Percentiles rank a stretch among this genome's conserved stretches.
Conservation (phyloP, 768 basidiomycete genomes). For the Mycena galopus region DNA sequence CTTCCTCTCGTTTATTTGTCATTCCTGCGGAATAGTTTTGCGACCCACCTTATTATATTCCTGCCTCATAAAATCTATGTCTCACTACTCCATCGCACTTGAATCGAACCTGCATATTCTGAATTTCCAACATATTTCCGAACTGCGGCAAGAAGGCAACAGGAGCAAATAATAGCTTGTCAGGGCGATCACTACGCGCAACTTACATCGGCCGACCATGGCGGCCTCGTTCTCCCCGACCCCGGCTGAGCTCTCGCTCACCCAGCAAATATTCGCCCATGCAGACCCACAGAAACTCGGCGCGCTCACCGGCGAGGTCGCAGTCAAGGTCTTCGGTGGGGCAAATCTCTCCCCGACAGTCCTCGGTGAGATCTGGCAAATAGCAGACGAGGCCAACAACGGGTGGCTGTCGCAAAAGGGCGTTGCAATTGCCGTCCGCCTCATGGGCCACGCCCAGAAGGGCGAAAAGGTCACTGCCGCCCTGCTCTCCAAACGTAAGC, state of each 20-base stretch:
- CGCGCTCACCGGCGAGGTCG: conserved; percentile 90
- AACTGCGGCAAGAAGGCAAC: not conserved
- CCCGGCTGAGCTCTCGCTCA: conserved; percentile 68
- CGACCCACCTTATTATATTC: conserved; percentile 34
- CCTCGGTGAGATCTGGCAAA: conserved; percentile 93
- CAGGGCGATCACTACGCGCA: not conserved
- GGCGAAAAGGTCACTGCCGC: conserved; percentile 77
- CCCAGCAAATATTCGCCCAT: conserved; percentile 78
- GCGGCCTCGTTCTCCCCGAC: conserved; percentile 55
- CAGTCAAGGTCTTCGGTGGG: conserved; percentile 87
- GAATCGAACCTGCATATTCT: not conserved
- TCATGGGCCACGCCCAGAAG: conserved; percentile 94
- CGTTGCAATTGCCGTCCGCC: conserved; percentile 87
- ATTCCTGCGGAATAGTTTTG: conserved; percentile 38
- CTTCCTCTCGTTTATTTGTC: conserved; percentile 20
- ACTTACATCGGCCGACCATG: conserved; percentile 9
- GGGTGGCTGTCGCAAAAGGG: conserved; percentile 92
- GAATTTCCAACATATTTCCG: not conserved
- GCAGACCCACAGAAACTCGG: conserved; percentile 86
- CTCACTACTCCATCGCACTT: conserved; percentile 19
- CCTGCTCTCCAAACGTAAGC: conserved; percentile 79
- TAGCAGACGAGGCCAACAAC: conserved; percentile 94
- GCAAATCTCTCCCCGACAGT: conserved; percentile 82
- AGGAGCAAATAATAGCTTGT: not conserved
- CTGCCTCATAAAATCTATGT: conserved; percentile 33